Evolutionary conservation across 2,329 filamentous ascomycete genomes (phyloP).

Genomic region (Penicillium brasilianum): DNA sequence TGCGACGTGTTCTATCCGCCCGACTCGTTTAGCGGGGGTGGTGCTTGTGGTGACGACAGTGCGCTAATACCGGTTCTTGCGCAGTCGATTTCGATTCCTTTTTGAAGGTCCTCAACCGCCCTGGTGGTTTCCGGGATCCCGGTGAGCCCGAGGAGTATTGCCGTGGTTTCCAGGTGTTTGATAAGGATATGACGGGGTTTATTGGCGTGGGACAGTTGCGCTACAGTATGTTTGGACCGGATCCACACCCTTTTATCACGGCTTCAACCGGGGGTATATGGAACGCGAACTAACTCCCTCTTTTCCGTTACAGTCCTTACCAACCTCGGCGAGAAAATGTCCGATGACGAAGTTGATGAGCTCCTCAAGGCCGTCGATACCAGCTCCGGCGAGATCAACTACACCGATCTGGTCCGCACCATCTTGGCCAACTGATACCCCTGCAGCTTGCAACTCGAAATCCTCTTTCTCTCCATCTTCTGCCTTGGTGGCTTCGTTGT

Average conservation of each 20-base stretch:
- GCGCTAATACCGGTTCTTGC: not conserved
- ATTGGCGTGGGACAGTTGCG: slow-evolving; percentile 97
- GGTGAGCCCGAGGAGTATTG: slow-evolving; percentile 98
- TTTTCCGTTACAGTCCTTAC: slow-evolving; percentile 72
- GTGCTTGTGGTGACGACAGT: not conserved
- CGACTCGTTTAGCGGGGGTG: not conserved
- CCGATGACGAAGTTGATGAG: slow-evolving; percentile 97
- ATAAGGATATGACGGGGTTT: slow-evolving; percentile 98
- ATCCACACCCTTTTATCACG: no score
- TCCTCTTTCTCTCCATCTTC: slow-evolving; percentile 3
- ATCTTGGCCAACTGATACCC: slow-evolving; percentile 75
- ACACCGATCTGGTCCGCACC: slow-evolving; percentile 85
- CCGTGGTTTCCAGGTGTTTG: slow-evolving; percentile 97
- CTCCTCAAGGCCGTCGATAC: slow-evolving; percentile 98
- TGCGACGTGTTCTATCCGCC: not conserved
- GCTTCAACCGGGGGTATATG: not conserved
- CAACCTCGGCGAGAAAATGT: slow-evolving; percentile 99
- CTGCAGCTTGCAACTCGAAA: not conserved
- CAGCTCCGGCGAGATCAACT: slow-evolving; percentile 95
- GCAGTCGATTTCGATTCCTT: slow-evolving; percentile 98
- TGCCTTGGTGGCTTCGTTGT: slow-evolving; percentile 1
- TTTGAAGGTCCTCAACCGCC: slow-evolving; percentile 93
- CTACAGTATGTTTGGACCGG: slow-evolving; percentile 63
- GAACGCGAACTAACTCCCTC: slow-evolving; percentile 9
- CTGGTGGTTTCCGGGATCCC: slow-evolving; percentile 96